Conservation (phyloP, 805 yeast species). For the Candida gorgasii region DNA sequence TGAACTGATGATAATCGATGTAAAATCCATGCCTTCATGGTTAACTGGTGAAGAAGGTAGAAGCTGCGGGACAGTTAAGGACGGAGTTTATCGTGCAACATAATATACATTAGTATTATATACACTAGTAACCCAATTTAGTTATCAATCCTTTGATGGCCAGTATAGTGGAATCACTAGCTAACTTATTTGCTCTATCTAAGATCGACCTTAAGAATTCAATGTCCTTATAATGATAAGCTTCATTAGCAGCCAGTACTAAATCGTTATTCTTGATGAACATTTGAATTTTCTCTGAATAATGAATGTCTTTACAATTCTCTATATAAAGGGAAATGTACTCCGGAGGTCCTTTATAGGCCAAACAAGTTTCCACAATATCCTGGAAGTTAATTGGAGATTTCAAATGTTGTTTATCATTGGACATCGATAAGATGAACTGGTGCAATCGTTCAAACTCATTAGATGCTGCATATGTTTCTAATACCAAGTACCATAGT, state of each 20-base stretch:
- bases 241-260: conserved; percentile 51
- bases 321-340: conserved; percentile 63
- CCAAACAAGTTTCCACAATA: conserved; percentile 54
- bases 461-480: conserved; percentile 25
- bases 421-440: conserved; percentile 25
- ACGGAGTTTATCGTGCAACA: conserved; percentile 15
- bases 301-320: conserved; percentile 47
- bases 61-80: conserved; percentile 43
- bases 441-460: conserved; percentile 38
- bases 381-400: conserved; percentile 75
- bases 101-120: conserved; percentile 1
- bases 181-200: conserved; percentile 19
- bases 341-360: conserved; percentile 51
- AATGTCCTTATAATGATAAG: conserved; percentile 45
- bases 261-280: conserved; percentile 54
- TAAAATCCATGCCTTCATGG: conserved; percentile 70
- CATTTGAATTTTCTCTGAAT: conserved; percentile 50
- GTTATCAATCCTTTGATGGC: conserved; percentile 22
- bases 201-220: conserved; percentile 27
- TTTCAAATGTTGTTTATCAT: conserved; percentile 34
- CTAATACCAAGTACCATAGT: conserved; percentile 35
- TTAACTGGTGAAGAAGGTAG: conserved; percentile 73
- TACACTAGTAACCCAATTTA: conserved; percentile 31
- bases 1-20: conserved; percentile 46
- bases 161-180: conserved; percentile 15